These are phyloP conservation scores for Hyaloperonospora brassicae DNA, from an alignment of 352 stramenopile genomes.

Conservation along the genomic window DNA sequence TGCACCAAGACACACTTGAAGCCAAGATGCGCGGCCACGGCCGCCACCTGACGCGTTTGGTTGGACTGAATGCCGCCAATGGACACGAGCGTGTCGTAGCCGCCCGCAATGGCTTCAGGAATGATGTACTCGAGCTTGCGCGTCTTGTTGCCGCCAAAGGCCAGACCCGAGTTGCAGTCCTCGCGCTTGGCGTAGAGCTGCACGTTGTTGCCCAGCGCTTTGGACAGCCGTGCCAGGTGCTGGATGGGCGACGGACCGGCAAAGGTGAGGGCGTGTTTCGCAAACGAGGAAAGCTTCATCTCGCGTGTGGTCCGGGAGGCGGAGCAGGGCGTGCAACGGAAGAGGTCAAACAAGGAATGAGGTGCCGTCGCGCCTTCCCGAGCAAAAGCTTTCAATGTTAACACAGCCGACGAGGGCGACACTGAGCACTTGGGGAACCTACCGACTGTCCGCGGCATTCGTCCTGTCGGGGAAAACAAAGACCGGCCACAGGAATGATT, in stretches of 20 bases:
- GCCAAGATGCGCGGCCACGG: slow-evolving; percentile 25
- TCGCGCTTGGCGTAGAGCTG: slow-evolving; percentile 34
- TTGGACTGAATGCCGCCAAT: slow-evolving; percentile 33
- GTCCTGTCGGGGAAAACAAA: too few relatives aligned
- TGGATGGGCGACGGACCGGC: slow-evolving; percentile 28
- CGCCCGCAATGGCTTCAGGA: slow-evolving; percentile 27
- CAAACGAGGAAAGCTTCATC: slow-evolving; percentile 34
- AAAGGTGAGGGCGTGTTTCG: slow-evolving; percentile 31
- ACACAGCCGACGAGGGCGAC: too few relatives aligned
- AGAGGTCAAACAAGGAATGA: slow-evolving; percentile 20
- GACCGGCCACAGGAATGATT: too few relatives aligned
- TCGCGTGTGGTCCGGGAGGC: background rate
- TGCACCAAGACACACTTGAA: slow-evolving; percentile 35
- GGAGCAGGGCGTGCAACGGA: slow-evolving; percentile 4
- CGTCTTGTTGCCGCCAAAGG: slow-evolving; percentile 33
- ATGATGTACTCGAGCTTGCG: slow-evolving; percentile 36
- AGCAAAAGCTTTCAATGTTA: background rate
- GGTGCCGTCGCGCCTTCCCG: background rate
- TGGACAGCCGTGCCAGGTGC: slow-evolving; percentile 28
- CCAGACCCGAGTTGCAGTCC: slow-evolving; percentile 30
- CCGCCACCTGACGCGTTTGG: slow-evolving; percentile 30
- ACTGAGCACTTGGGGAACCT: too few relatives aligned
- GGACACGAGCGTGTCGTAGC: slow-evolving; percentile 32
- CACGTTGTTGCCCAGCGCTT: slow-evolving; percentile 27
- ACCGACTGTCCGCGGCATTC: too few relatives aligned